These are phyloP conservation scores for Cyberlindnera maritima DNA, from an alignment of 805 yeast genomes.

Conservation along the genomic window DNA sequence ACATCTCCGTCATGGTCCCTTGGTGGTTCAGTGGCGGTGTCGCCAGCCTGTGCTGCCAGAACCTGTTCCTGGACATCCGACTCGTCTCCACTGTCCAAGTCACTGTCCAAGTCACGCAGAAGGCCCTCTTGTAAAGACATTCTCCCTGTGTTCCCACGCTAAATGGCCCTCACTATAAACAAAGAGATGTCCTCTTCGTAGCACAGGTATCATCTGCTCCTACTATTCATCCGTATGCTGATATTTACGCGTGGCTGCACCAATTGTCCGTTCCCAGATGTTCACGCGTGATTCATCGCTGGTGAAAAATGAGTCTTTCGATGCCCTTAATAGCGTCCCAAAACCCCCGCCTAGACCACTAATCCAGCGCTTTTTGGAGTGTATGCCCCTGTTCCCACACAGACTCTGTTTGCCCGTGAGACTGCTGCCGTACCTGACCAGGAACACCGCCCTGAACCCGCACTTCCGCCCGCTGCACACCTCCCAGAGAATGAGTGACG, in stretches of 20 bases:
- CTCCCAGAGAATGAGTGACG: conserved; percentile 11
- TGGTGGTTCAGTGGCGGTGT: background rate
- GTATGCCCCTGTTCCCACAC: conserved; percentile 13
- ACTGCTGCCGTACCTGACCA: conserved; percentile 9
- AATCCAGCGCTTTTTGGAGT: conserved; percentile 1
- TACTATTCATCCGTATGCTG: no score
- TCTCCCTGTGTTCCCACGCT: background rate
- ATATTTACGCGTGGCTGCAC: no score
- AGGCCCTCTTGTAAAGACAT: conserved; percentile 28
- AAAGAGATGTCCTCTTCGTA: conserved; percentile 1
- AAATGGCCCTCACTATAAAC: no score
- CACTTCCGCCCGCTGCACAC: conserved; percentile 9
- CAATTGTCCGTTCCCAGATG: conserved; percentile 3
- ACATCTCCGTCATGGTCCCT: conserved; percentile 11
- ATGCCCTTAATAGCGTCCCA: background rate
- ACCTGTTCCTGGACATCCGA: background rate
- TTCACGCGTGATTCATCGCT: conserved; percentile 2
- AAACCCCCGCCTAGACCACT: background rate
- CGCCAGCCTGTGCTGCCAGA: background rate
- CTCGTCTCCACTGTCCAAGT: conserved; percentile 21
- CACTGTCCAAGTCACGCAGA: conserved; percentile 34
- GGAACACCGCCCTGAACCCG: background rate
- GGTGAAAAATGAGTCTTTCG: conserved; percentile 11
- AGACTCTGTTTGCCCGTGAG: conserved; percentile 5
- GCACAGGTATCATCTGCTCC: no score